These are phyloP conservation scores for Crithidia fasciculata DNA, from an alignment of 208 protist species.

Conservation along the genomic window DNA sequence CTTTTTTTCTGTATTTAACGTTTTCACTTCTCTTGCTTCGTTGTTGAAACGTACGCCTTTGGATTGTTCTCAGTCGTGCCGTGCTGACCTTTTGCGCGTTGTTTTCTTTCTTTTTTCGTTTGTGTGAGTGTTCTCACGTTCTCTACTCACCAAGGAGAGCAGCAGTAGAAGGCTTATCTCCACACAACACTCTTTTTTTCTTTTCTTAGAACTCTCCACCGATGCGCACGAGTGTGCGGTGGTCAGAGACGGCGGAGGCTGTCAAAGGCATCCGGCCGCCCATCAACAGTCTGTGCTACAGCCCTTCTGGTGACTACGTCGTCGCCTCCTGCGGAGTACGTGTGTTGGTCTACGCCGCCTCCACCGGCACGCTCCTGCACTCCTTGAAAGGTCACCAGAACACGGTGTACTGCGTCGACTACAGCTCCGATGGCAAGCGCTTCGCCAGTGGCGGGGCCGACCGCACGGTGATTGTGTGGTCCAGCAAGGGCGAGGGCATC, in stretches of 20 bases:
- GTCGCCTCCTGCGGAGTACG: constrained; percentile 89
- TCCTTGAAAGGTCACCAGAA: constrained; percentile 95
- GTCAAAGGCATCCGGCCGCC: constrained; percentile 60
- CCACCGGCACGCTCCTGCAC: constrained; percentile 90
- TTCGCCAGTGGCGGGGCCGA: constrained; percentile 96
- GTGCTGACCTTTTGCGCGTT: too few relatives aligned
- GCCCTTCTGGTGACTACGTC: constrained; percentile 90
- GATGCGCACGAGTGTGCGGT: constrained; percentile 73
- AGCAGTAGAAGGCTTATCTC: too few relatives aligned
- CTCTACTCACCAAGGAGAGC: too few relatives aligned
- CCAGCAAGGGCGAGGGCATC: constrained; percentile 91
- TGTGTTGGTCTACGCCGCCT: constrained; percentile 94
- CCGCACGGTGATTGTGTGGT: constrained; percentile 96
- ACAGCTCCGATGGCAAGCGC: constrained; percentile 88
- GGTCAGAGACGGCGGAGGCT: constrained; percentile 60
- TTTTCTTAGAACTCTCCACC: constrained; percentile 6
- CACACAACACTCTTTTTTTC: constrained; percentile 7
- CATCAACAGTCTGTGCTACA: constrained; percentile 89
- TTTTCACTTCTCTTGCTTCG: too few relatives aligned
- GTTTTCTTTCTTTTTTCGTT: too few relatives aligned
- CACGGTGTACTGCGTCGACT: constrained; percentile 92
- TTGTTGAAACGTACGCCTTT: too few relatives aligned
- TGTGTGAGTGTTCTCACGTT: too few relatives aligned
- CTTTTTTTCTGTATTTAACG: too few relatives aligned
- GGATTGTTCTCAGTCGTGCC: too few relatives aligned